Base-by-base conservation (phyloP, 305 asterid species). In the Petunia hybrid region DNA sequence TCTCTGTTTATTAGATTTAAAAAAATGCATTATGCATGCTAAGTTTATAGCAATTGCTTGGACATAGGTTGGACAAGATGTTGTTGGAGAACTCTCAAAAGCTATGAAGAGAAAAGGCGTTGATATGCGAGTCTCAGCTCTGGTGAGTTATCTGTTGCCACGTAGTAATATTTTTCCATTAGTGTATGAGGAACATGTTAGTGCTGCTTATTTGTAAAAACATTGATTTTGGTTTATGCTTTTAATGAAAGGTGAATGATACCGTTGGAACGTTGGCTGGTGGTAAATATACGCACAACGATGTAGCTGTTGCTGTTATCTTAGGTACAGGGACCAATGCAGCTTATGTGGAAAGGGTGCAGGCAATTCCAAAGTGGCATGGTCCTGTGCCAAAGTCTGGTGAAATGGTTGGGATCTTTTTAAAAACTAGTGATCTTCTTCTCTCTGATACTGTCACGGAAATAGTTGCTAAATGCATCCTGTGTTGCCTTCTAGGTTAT, bases 251-350 rank as follows among this genome's bases (percentile, higher is more conserved):
- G 99, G 97, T 93, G 53, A 93, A 95, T 64, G 97, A 93, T 81
- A 93, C 98, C 39, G 89, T 95, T 48, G 98, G 98, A 81, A 95
- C 99, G 6, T 88, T 95, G 76, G 99, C 99, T 56, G 95, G 98
- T 81, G 99, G 99, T 73, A 89, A 86, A 86, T 89, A 89, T 80
- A 60, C 87, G 9, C 86, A 91, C 83, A 88, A 84, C 0, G 89
- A 93, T 68, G 97, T 93, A 8, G 89, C 91, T 56, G 56, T 91
- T 78, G 97, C 94, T 4, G 96, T 95, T 84, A 93, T 95, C 81
- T 89, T 95, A 85, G 98, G 99, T 42, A 92, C 99, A 2, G 98
- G 97, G 69, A 86, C 94, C 62, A 95, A 93, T 84, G 99, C 97
- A 4, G 98, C 98, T 57, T 95, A 91, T 60, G 88, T 93, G 3